A percentile compares a stretch with the other conserved stretches of the same genome.
Conservation (phyloP, 1,284 basidiomycete genomes). For the Austroboletus rostrupii region DNA sequence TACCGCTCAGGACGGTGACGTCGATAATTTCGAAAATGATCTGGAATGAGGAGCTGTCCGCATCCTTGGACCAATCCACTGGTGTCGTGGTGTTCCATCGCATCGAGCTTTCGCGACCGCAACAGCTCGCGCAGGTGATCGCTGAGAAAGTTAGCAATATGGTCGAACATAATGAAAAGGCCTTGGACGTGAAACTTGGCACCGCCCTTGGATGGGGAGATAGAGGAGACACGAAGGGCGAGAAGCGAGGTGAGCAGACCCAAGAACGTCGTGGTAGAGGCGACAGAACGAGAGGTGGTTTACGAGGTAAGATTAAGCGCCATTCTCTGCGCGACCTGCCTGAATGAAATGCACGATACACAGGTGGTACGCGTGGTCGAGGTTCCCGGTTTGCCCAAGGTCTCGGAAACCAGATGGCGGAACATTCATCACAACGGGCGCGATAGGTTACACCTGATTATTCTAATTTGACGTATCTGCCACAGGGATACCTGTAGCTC, state of each 20-base stretch:
- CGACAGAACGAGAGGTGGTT: constrained; percentile 50
- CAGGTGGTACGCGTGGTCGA: constrained; percentile 61
- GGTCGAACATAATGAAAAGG: constrained; percentile 96
- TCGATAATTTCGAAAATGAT: constrained; percentile 98
- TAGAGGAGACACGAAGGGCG: constrained; percentile 65
- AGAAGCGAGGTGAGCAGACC: constrained; percentile 73
- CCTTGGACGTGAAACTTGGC: constrained; percentile 86
- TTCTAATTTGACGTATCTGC: constrained; percentile 1
- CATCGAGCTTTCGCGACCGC: constrained; percentile 84
- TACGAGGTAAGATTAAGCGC: constrained; percentile 42
- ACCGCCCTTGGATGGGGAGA: constrained; percentile 64
- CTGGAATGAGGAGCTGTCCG: constrained; percentile 94
- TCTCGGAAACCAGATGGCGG: constrained; percentile 72
- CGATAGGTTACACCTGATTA: constrained; percentile 13
- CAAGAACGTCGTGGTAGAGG: constrained; percentile 70
- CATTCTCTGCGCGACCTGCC: not conserved
- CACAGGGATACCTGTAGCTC: not conserved
- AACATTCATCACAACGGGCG: constrained; percentile 20
- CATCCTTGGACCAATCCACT: constrained; percentile 87
- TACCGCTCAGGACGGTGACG: constrained; percentile 77
- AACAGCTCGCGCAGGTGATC: constrained; percentile 83
- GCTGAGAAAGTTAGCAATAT: constrained; percentile 85
- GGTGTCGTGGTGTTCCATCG: constrained; percentile 88
- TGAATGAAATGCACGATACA: not conserved
- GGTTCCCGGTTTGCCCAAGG: constrained; percentile 77